Evolutionary conservation across 768 basidiomycete genomes (phyloP), one percentile per base, ranked within the genome.

Genomic region (Boletus coccyginus): DNA sequence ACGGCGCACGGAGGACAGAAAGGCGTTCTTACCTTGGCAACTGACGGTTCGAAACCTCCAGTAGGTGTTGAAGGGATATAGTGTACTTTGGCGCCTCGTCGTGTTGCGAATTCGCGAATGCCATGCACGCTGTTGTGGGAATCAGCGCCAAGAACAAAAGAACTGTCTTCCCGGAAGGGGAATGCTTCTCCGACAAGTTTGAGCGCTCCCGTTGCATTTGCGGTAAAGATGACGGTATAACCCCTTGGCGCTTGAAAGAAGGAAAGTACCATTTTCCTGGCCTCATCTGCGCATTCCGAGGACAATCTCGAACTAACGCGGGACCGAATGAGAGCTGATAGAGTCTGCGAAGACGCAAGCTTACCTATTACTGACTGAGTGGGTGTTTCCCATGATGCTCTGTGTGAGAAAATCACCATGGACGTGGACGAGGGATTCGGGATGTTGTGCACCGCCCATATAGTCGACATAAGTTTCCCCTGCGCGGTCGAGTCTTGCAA

Each of bases 41-140:
- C 71, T 1, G 77, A 66, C 5, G 74, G 61, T 54, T 87, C 81
- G 57, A 90, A 81, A 10, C 90, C 90, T 35, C 90, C 90, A 16
- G 77, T 77, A 8, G 77, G 68, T 10, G 83, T 83, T 4, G 87
- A 82, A 10, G 80, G 78, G 46, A 92, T 81, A 67, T 93, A 93
- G 42, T 75, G 74, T 17, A 86, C 80, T 33, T 74, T 67, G 6
- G 85, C 82, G 13, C 85, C 84, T 42, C 77, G 77, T 55, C 73
- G 70, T 13, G 67, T 66, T 0, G 90, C 89, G 63, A 82, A 93
- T 71, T 88, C 79, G 42, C 91, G 80, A 56, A 92, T 87, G 10
- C 90, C 90, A 62, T 92, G 87, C 19, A 92, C 85, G 58, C 88
- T 91, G 64, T 92, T 92, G 68, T 94, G 92, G 8, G 88, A 87